Evolutionary conservation across 2,329 filamentous ascomycete species (phyloP).

Genomic region (Eutypa lata): DNA sequence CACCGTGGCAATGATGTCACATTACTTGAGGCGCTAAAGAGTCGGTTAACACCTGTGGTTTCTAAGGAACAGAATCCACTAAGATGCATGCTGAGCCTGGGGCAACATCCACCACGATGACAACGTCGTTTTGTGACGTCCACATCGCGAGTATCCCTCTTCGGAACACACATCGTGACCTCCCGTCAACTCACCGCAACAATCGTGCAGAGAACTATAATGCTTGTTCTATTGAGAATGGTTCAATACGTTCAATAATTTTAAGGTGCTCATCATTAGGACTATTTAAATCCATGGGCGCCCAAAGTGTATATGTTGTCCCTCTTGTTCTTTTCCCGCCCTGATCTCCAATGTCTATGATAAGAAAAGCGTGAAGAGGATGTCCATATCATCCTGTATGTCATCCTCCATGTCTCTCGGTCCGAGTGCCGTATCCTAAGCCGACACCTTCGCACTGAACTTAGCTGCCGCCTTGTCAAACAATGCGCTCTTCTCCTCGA

Average conservation of each 20-base stretch:
- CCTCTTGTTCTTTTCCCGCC: too few species aligned
- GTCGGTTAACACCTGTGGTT: neutral
- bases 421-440: constrained; percentile 31
- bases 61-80: neutral
- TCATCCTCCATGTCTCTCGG: neutral
- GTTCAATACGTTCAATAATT: neutral
- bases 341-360: neutral
- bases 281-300: neutral
- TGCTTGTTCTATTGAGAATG: neutral
- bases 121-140: too few species aligned
- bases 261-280: neutral
- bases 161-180: too few species aligned
- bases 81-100: neutral
- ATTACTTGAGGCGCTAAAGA: neutral
- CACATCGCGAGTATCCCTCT: too few species aligned
- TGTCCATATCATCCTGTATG: neutral
- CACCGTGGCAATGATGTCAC: neutral
- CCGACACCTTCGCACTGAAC: constrained; percentile 78
- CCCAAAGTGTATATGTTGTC: neutral
- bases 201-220: neutral
- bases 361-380: neutral
- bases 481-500: constrained; percentile 79
- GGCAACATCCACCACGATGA: too few species aligned
- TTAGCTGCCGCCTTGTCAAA: constrained; percentile 86
- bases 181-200: too few species aligned